Percentiles rank a stretch among this genome's conserved stretches.
Conservation (phyloP, 2,329 filamentous ascomycete genomes). For the Cladosporium sp. region DNA sequence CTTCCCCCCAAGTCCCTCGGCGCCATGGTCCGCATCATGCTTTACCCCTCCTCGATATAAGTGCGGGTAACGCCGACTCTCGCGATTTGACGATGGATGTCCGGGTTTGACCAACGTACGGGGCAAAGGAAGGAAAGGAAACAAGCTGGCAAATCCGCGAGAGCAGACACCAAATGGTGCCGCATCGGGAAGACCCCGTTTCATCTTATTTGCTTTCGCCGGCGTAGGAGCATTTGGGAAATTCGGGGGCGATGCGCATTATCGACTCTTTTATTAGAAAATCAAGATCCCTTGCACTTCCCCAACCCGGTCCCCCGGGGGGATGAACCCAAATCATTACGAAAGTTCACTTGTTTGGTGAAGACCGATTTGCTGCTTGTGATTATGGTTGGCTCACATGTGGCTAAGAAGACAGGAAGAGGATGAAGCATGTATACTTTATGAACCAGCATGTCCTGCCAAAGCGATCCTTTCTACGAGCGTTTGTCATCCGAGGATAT, state of each 20-base stretch:
- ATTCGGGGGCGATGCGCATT: slow-evolving; percentile 11
- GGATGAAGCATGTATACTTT: no score
- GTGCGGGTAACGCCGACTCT: slow-evolving; percentile 6
- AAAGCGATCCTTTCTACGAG: no score
- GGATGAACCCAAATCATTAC: slow-evolving; percentile 5
- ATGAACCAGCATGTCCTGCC: no score
- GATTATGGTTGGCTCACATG: no score
- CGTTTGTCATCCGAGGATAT: no score
- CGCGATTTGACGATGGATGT: slow-evolving; percentile 11
- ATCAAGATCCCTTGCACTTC: slow-evolving; percentile 8
- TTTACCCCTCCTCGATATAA: slow-evolving; percentile 40
- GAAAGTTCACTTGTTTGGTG: neutral
- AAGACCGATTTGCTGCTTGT: neutral
- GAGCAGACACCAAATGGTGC: neutral
- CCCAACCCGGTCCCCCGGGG: slow-evolving; percentile 5
- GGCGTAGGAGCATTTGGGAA: slow-evolving; percentile 12
- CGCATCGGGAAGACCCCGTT: neutral
- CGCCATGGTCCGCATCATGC: slow-evolving; percentile 45
- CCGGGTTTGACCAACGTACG: slow-evolving; percentile 8
- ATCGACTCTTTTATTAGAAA: slow-evolving; percentile 13
- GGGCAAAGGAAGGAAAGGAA: neutral
- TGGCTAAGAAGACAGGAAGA: no score
- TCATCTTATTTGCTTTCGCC: slow-evolving; percentile 10
- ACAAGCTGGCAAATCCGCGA: slow-evolving; percentile 4
- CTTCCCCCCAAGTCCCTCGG: slow-evolving; percentile 96